Base-by-base conservation (phyloP, 441 rosid species). In the Melastoma candidum region DNA sequence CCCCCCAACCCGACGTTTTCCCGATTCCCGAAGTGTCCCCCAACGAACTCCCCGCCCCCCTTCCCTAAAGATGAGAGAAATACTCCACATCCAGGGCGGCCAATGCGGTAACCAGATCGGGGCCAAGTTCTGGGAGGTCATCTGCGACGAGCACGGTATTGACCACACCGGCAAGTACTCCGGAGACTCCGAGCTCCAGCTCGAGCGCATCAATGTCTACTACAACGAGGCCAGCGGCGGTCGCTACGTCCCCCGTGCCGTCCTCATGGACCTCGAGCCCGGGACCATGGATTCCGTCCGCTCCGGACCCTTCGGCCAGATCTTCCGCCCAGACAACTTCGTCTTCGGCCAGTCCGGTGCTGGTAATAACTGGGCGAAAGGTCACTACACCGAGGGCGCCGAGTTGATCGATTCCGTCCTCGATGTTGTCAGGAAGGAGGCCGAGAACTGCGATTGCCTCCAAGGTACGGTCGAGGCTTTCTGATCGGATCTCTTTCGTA, bases 281-380 rank as follows among this genome's bases (percentile, higher is more conserved):
- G 56, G 56, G 5, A 52, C 56, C 45, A 52, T 52, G 56, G 56
- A 52, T 14, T 52, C 56, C 56, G 56, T 52, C 56, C n/a, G 56
- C 11, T 50, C 54, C 12, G 54, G 54, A 7, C 54, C 54, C 13
- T 50, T 50, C 29, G 54, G 54, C 11, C 54, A 50, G 41, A 50
- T 50, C 41, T 50, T 50, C 54, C 41, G 54, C n/a, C 54, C 54
- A 1, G 54, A 50, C n/a, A 50, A 50, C 54, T 32, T 32, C 41
- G 41, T 32, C 41, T 32, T 32, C 41, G 41, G 41, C 41, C 41
- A 32, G 41, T 32, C 41, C 7, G 41, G 41, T 1, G 41, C 41
- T 8, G 41, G 41, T 32, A 32, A 32, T 32, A 32, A 32, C 41
- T 32, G 41, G 41, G 41, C 41, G 8, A 32, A 32, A 8, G 41